A percentile compares a stretch with the other conserved stretches of the same genome.
Evolutionary conservation across 75 land plant species (phyloP).

Genomic region (Picea sitchensis): DNA sequence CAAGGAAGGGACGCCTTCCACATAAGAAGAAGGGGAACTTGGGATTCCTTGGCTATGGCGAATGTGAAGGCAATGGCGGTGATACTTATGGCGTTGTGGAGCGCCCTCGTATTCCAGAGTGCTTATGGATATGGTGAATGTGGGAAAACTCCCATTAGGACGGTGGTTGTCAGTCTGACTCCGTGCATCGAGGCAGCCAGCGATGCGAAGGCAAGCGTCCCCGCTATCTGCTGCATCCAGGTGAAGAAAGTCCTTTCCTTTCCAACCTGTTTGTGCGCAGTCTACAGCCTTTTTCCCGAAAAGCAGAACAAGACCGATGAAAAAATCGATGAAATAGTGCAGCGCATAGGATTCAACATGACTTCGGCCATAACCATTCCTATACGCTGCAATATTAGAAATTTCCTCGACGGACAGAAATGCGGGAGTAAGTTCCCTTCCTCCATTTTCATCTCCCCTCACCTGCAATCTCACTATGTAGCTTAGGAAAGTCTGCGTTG

Average conservation of each 20-base stretch:
- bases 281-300: constrained; percentile 18
- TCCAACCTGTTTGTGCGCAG: constrained; percentile 28
- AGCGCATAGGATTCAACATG: constrained; percentile 35
- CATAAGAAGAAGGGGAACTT: not conserved
- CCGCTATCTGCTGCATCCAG: constrained; percentile 30
- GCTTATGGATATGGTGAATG: not conserved
- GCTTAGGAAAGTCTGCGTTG: not conserved
- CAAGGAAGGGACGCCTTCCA: too few species aligned
- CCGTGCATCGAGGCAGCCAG: not conserved
- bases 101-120: not conserved
- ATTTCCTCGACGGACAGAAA: constrained; percentile 32
- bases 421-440: constrained; percentile 33
- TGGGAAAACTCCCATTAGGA: not conserved
- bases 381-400: constrained; percentile 33
- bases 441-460: not conserved
- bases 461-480: not conserved
- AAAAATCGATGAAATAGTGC: too few species aligned
- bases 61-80: not conserved
- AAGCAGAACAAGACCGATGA: constrained; percentile 31
- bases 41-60: not conserved
- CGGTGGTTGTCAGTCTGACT: not conserved
- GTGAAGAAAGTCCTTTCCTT: constrained; percentile 5
- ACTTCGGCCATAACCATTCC: constrained; percentile 33
- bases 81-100: not conserved
- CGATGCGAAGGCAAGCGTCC: not conserved